Conservation (phyloP, 345 rosid species). For the Citropsis articulata region DNA sequence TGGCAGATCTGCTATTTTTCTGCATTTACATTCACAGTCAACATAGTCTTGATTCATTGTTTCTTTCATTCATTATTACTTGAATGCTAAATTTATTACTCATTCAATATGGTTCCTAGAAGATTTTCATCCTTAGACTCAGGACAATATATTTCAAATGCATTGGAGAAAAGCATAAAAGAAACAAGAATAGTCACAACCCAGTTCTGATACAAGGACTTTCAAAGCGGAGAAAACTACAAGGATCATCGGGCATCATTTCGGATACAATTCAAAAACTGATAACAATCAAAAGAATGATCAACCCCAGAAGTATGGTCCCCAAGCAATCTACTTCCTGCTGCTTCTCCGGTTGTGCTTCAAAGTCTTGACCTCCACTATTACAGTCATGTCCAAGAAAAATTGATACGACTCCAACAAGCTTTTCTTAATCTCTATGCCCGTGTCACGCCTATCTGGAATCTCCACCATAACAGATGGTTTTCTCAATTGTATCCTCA, state of each 20-base stretch:
- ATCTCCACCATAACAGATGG: conserved; percentile 78
- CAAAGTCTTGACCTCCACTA: conserved; percentile 74
- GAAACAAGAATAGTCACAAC: too few relatives aligned
- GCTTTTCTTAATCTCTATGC: conserved; percentile 89
- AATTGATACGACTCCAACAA: conserved; percentile 86
- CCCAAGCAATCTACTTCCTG: conserved; percentile 81
- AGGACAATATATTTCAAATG: too few relatives aligned
- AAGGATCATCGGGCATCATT: conserved; percentile 37
- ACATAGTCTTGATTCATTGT: too few relatives aligned
- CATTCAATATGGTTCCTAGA: too few relatives aligned
- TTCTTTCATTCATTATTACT: too few relatives aligned
- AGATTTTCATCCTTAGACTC: too few relatives aligned
- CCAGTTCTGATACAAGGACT: neutral
- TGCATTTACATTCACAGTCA: too few relatives aligned
- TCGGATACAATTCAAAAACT: conserved; percentile 59
- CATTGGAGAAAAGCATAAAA: too few relatives aligned
- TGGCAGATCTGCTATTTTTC: too few relatives aligned
- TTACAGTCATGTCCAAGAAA: conserved; percentile 90
- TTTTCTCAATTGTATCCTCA: conserved; percentile 47
- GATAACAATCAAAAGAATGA: conserved; percentile 61
- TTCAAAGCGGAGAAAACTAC: conserved; percentile 10
- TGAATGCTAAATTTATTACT: too few relatives aligned
- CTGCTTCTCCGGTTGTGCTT: conserved; percentile 63
- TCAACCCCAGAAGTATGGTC: conserved; percentile 53
- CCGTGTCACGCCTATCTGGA: conserved; percentile 76